These are phyloP conservation scores for Monosporascus sp. DNA, from an alignment of 2,329 filamentous ascomycete genomes.

Conservation along the genomic window DNA sequence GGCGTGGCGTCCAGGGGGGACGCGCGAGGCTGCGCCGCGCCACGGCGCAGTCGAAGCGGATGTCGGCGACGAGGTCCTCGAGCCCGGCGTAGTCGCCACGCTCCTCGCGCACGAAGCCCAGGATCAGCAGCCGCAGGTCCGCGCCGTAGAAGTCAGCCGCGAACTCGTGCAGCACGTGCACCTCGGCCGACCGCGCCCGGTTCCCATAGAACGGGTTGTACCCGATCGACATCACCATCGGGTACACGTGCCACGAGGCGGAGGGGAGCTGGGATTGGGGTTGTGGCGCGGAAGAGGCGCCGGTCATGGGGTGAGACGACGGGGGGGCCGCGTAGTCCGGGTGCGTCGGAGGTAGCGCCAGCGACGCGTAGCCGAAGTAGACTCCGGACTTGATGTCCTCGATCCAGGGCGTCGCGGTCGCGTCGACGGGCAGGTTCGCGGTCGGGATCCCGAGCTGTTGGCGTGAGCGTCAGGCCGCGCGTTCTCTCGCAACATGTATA, in stretches of 20 bases:
- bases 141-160: constrained; percentile 77
- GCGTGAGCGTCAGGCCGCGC: constrained; percentile 1
- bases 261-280: constrained; percentile 7
- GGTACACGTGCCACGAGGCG: constrained; percentile 50
- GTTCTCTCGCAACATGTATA: neutral
- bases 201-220: constrained; percentile 99
- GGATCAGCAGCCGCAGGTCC: constrained; percentile 71
- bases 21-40: constrained; percentile 67
- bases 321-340: constrained; percentile 29
- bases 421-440: constrained; percentile 80
- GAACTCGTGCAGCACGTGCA: constrained; percentile 80
- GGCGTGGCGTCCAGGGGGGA: constrained; percentile 49
- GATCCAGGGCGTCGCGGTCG: constrained; percentile 55
- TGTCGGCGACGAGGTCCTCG: constrained; percentile 83
- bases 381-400: constrained; percentile 67
- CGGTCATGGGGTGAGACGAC: constrained; percentile 5
- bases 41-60: constrained; percentile 82
- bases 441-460: constrained; percentile 86
- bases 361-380: constrained; percentile 87
- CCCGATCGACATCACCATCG: constrained; percentile 90
- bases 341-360: constrained; percentile 52
- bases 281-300: constrained; percentile 21
- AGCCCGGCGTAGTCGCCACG: constrained; percentile 73
- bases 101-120: constrained; percentile 87
- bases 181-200: constrained; percentile 77